Conservation (phyloP, 352 stramenopile species). For the Phytopythium delawarense region DNA sequence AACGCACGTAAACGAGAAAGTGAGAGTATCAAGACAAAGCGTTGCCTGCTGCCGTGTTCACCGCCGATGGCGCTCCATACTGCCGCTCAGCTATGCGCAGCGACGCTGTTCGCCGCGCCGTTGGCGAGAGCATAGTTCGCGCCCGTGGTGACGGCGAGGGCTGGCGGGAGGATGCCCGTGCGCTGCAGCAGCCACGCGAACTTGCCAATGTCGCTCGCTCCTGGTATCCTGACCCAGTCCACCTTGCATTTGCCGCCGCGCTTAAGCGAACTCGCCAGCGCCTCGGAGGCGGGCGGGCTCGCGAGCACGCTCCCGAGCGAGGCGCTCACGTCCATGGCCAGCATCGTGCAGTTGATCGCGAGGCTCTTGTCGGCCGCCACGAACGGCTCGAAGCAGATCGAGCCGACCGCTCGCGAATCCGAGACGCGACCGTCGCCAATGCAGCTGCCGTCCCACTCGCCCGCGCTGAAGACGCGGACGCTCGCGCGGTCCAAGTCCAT, state of each 20-base stretch:
- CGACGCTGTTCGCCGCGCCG: conserved; percentile 3
- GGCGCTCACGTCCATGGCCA: conserved; percentile 50
- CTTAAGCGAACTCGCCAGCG: conserved; percentile 31
- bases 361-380: conserved; percentile 47
- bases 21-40: not conserved
- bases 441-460: conserved; percentile 78
- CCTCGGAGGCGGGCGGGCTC: conserved; percentile 33
- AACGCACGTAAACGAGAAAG: not conserved
- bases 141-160: not conserved
- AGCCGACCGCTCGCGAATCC: conserved; percentile 58
- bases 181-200: conserved; percentile 74
- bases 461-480: conserved; percentile 67
- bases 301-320: conserved; percentile 36
- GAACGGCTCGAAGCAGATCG: conserved; percentile 75
- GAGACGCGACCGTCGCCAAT: conserved; percentile 84
- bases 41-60: not conserved
- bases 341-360: conserved; percentile 68
- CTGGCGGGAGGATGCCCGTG: conserved; percentile 38
- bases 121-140: not conserved
- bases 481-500: conserved; percentile 76
- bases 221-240: conserved; percentile 81
- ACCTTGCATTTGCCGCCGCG: conserved; percentile 49
- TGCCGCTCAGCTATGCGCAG: not conserved
- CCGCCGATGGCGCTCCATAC: not conserved
- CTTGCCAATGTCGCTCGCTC: conserved; percentile 60